These are phyloP conservation scores for Colletotrichum spinosum DNA, from an alignment of 2,329 filamentous ascomycete species.

Conservation along the genomic window DNA sequence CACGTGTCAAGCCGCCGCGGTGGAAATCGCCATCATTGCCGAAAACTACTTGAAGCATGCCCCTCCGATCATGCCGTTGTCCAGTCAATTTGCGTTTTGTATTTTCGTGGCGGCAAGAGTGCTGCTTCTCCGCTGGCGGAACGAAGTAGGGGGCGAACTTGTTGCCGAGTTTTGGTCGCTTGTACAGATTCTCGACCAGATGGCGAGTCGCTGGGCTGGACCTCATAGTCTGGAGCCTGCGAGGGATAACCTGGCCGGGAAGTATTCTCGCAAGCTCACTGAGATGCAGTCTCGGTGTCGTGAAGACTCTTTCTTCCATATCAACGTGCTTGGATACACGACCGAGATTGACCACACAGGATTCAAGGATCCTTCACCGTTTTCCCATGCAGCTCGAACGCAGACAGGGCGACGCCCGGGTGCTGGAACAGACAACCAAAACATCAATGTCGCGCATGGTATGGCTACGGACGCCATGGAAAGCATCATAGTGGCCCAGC, in stretches of 20 bases:
- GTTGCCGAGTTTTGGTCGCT: slow-evolving; percentile 42
- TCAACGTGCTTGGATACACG: slow-evolving; percentile 26
- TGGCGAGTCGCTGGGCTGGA: slow-evolving; percentile 41
- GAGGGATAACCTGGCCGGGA: slow-evolving; percentile 31
- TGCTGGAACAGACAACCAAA: too few relatives aligned
- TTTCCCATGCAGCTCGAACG: background rate
- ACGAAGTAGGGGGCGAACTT: slow-evolving; percentile 39
- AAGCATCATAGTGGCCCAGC: slow-evolving; percentile 11
- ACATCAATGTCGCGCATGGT: background rate
- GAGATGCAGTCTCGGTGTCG: slow-evolving; percentile 34
- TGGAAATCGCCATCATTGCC: slow-evolving; percentile 56
- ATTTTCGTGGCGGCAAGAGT: slow-evolving; percentile 54
- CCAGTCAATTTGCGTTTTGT: slow-evolving; percentile 56
- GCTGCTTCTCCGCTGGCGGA: slow-evolving; percentile 49
- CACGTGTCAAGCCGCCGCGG: slow-evolving; percentile 55
- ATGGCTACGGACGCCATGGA: background rate
- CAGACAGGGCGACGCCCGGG: too few relatives aligned
- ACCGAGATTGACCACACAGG: slow-evolving; percentile 27
- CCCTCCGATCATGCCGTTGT: slow-evolving; percentile 40
- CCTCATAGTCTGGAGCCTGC: slow-evolving; percentile 16
- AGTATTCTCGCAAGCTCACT: slow-evolving; percentile 37
- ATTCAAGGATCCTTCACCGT: background rate
- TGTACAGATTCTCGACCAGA: slow-evolving; percentile 39
- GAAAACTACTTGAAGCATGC: slow-evolving; percentile 54
- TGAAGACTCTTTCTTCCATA: slow-evolving; percentile 24